Percentiles rank a stretch among this genome's conserved stretches.
Evolutionary conservation across 345 rosid genomes (phyloP).

Genomic region (Garcia nutans): DNA sequence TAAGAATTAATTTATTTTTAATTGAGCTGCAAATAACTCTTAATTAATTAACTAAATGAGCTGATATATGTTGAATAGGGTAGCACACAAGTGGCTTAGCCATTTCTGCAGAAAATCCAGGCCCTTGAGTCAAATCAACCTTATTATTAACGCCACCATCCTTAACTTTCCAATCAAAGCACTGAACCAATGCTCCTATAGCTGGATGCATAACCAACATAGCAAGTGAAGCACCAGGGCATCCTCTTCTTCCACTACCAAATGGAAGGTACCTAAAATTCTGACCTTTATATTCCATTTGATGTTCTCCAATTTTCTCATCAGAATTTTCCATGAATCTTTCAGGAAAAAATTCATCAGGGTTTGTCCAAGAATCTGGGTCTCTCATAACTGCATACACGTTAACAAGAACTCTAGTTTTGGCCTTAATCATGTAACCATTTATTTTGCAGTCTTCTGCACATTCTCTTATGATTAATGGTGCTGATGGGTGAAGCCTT

Average conservation of each 20-base stretch:
- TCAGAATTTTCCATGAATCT: constrained; percentile 30
- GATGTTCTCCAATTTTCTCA: constrained; percentile 45
- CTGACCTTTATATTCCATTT: constrained; percentile 59
- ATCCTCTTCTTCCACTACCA: constrained; percentile 62
- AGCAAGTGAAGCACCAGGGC: constrained; percentile 55
- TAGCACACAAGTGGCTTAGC: constrained; percentile 34
- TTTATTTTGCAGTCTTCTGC: constrained; percentile 41
- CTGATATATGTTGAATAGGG: constrained; percentile 23
- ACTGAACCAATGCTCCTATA: constrained; percentile 36
- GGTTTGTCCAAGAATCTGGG: constrained; percentile 38
- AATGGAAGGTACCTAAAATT: constrained; percentile 57
- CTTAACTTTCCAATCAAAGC: constrained; percentile 40
- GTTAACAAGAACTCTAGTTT: constrained; percentile 43
- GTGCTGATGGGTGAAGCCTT: constrained; percentile 53
- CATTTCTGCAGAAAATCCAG: constrained; percentile 44
- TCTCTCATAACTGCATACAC: constrained; percentile 50
- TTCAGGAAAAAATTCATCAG: constrained; percentile 40
- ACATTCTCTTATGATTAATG: constrained; percentile 52
- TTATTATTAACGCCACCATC: constrained; percentile 14
- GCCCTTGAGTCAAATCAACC: constrained; percentile 34
- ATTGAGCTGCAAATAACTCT: too few relatives aligned
- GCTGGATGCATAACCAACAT: constrained; percentile 51
- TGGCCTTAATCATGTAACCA: constrained; percentile 35
- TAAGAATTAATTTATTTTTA: too few relatives aligned
- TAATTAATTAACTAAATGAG: neutral